Evolutionary conservation across 1,284 basidiomycete species (phyloP).

Genomic region (Leccinum subatratum): DNA sequence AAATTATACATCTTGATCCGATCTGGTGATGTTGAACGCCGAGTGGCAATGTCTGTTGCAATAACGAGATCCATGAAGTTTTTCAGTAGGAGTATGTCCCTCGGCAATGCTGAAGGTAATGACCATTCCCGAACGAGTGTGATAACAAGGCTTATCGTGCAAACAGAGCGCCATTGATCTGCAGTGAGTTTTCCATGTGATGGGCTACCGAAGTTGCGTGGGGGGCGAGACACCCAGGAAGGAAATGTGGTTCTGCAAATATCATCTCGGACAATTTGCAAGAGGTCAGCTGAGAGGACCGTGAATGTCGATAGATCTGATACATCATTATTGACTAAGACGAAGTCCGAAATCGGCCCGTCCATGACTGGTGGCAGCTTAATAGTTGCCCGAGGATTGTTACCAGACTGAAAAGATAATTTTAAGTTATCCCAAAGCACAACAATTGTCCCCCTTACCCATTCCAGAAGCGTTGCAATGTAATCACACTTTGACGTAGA

Average conservation of each 20-base stretch:
- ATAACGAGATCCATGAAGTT: neutral
- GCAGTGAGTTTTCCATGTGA: neutral
- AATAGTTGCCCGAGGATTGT: neutral
- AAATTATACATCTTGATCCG: neutral
- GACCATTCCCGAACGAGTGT: neutral
- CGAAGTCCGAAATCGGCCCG: neutral
- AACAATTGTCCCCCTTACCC: neutral
- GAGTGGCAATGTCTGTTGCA: neutral
- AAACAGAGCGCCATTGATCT: neutral
- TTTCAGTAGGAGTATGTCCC: neutral
- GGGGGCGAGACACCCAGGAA: neutral
- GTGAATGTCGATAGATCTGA: neutral
- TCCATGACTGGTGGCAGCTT: neutral
- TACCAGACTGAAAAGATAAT: neutral
- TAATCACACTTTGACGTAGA: neutral
- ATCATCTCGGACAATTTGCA: neutral
- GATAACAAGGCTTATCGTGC: neutral
- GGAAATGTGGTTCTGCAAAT: neutral
- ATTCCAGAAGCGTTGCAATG: neutral
- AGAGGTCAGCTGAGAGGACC: neutral
- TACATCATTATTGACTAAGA: neutral
- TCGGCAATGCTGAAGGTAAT: neutral
- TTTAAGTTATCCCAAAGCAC: neutral
- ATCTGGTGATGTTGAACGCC: neutral
- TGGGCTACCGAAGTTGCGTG: neutral